Conservation (phyloP, 2,329 filamentous ascomycete genomes). For the Trichoderma asperellum region DNA sequence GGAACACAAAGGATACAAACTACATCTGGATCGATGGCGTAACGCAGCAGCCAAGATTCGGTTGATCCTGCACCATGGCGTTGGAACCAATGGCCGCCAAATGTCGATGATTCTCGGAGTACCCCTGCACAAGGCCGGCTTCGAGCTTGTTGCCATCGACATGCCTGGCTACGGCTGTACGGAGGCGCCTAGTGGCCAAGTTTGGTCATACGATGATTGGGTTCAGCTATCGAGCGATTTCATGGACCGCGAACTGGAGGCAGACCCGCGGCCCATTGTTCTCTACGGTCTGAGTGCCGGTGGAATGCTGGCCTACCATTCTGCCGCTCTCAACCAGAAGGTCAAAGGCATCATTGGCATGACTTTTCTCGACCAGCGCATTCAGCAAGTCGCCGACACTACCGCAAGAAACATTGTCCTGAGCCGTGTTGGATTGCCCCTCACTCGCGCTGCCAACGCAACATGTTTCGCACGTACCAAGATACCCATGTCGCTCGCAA, state of each 20-base stretch:
- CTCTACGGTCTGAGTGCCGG: not conserved
- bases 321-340: not conserved
- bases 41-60: not conserved
- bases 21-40: no score
- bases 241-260: not conserved
- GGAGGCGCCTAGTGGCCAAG: not conserved
- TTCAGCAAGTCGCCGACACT: not conserved
- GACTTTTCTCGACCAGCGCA: not conserved
- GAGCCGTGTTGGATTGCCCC: no score
- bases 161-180: not conserved
- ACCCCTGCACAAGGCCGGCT: not conserved
- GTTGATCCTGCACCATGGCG: not conserved
- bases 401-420: no score
- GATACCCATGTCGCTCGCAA: no score
- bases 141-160: not conserved
- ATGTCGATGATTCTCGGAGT: conserved; percentile 1
- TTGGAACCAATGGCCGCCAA: conserved; percentile 1
- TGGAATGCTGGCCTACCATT: not conserved
- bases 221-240: conserved; percentile 1
- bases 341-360: not conserved
- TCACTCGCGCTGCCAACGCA: no score
- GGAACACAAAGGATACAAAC: no score
- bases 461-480: no score
- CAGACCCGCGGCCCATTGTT: not conserved
- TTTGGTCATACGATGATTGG: not conserved